phyloP scores from a whole-genome alignment of 1,284 basidiomycete genomes.

The Pascua guehoae region DNA sequence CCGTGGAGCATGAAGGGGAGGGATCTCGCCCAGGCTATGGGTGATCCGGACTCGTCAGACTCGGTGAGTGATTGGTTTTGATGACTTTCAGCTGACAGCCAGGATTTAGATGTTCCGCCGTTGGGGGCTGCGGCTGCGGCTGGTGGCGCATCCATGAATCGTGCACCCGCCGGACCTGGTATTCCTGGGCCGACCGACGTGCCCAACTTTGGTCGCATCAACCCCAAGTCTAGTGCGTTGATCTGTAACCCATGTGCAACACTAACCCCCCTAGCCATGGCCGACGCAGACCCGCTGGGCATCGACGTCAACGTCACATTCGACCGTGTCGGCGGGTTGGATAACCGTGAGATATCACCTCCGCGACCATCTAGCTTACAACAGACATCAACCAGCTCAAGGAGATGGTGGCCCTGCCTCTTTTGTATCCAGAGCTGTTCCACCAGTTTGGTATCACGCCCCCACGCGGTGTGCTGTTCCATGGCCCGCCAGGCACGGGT shows the following conservation, averaged over 20 bases:
- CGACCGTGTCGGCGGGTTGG: constrained; percentile 94
- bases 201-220: constrained; percentile 45
- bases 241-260: no score
- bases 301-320: constrained; percentile 93
- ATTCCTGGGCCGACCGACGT: constrained; percentile 60
- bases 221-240: constrained; percentile 40
- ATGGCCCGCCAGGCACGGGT: constrained; percentile 84
- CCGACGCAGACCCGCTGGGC: constrained; percentile 93
- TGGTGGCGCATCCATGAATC: no score
- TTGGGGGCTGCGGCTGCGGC: neutral
- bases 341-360: constrained; percentile 58
- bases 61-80: constrained; percentile 18
- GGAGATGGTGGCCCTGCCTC: constrained; percentile 95
- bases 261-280: constrained; percentile 57
- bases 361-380: constrained; percentile 46
- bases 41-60: constrained; percentile 42
- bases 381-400: constrained; percentile 86
- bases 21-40: constrained; percentile 40
- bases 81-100: constrained; percentile 11
- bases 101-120: neutral
- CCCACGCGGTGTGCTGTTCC: constrained; percentile 94
- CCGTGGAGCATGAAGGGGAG: constrained; percentile 33
- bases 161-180: constrained; percentile 64
- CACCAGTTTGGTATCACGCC: constrained; percentile 92
- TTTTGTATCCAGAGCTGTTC: constrained; percentile 96